phyloP scores from a whole-genome alignment of 176 grass and related monocot genomes.

The Eragrostis nindensis region DNA sequence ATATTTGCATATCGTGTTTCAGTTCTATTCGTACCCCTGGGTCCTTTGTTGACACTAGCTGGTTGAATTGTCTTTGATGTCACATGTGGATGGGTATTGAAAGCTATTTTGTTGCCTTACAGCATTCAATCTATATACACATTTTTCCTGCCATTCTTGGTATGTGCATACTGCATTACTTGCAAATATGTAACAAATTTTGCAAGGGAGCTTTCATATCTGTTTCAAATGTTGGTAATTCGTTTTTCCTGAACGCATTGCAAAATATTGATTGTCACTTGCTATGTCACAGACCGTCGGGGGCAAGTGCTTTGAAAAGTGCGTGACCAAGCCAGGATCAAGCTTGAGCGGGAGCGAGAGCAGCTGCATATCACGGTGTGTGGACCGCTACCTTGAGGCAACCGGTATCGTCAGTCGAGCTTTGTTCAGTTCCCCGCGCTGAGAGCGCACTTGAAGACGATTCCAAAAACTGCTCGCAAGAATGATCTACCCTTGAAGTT shows the following conservation, averaged over 20 bases:
- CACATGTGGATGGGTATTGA: neutral
- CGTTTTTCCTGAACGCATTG: neutral
- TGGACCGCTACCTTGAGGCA: slow-evolving; percentile 88
- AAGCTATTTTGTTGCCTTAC: neutral
- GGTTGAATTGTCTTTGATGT: neutral
- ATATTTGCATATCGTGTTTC: neutral
- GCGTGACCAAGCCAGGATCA: slow-evolving; percentile 84
- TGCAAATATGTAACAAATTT: too few relatives aligned
- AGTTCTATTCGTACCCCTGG: neutral
- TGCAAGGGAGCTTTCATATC: neutral
- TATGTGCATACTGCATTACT: too few relatives aligned
- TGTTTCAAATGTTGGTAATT: neutral
- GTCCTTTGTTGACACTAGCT: neutral
- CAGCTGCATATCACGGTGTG: slow-evolving; percentile 82
- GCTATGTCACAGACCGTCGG: slow-evolving; percentile 61
- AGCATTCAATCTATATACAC: neutral
- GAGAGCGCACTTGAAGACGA: neutral
- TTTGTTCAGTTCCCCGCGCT: slow-evolving; percentile 68
- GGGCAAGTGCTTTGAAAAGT: slow-evolving; percentile 92
- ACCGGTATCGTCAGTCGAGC: slow-evolving; percentile 65
- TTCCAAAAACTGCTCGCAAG: neutral
- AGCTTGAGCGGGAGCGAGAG: slow-evolving; percentile 83
- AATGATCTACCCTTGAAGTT: neutral
- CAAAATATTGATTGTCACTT: neutral
- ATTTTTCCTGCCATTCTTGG: neutral